Percentiles rank a stretch among this genome's conserved stretches.
Evolutionary conservation across 352 stramenopile species (phyloP).

Genomic region (Phytophthora parvispora): DNA sequence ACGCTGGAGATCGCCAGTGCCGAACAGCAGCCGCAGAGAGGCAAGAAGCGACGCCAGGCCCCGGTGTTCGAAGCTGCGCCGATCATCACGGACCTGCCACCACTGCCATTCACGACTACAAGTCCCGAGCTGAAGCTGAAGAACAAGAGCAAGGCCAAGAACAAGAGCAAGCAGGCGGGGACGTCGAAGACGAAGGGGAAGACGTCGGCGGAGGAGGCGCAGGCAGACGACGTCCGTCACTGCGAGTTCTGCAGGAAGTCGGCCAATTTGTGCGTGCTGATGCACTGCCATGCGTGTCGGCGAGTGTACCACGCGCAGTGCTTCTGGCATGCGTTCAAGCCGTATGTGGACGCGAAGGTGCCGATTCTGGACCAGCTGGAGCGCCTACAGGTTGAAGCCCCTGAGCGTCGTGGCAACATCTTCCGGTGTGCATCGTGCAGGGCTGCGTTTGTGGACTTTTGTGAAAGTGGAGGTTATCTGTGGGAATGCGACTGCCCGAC

Average conservation of each 20-base stretch:
- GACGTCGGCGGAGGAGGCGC: constrained; percentile 3
- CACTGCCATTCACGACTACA: constrained; percentile 39
- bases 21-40: background rate
- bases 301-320: constrained; percentile 62
- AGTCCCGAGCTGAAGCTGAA: constrained; percentile 14
- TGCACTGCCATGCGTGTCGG: constrained; percentile 50
- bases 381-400: constrained; percentile 29
- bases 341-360: constrained; percentile 26
- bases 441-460: constrained; percentile 56
- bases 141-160: constrained; percentile 5
- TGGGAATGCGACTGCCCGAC: constrained; percentile 56
- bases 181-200: constrained; percentile 14
- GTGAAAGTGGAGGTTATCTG: constrained; percentile 38
- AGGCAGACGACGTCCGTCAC: constrained; percentile 6
- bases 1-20: constrained; percentile 3
- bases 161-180: background rate
- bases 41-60: constrained; percentile 36
- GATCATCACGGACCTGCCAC: constrained; percentile 41
- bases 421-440: constrained; percentile 59
- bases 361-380: constrained; percentile 49
- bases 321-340: constrained; percentile 44
- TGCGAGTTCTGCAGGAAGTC: constrained; percentile 61
- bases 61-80: constrained; percentile 20
- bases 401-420: constrained; percentile 41
- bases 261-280: constrained; percentile 41